phyloP scores from a whole-genome alignment of 148 eudicot genomes.

The Nyssa sinensis region DNA sequence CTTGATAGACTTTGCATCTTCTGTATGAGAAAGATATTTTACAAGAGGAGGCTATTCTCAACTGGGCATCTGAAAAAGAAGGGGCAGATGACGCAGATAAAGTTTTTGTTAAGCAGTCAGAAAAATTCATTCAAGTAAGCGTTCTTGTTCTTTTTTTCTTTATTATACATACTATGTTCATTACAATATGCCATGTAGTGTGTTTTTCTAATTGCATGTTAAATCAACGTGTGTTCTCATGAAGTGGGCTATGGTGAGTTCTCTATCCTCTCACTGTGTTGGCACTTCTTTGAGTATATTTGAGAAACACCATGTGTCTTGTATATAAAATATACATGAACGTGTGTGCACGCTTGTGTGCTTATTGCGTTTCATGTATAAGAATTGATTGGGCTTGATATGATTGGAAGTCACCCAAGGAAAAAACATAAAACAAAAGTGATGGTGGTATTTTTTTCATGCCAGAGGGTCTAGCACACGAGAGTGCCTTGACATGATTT shows the following conservation, averaged over 20 bases:
- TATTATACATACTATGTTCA: background rate
- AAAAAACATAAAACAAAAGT: background rate
- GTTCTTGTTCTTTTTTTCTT: background rate
- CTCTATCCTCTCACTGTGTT: background rate
- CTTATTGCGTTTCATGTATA: too few species aligned
- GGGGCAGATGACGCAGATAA: conserved; percentile 84
- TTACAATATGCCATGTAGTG: background rate
- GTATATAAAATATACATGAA: too few species aligned
- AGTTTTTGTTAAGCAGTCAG: conserved; percentile 70
- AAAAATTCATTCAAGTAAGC: conserved; percentile 61
- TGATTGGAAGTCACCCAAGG: too few species aligned
- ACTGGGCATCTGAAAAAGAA: conserved; percentile 85
- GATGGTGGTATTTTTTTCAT: too few species aligned
- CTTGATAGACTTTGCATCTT: conserved; percentile 66
- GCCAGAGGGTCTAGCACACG: too few species aligned
- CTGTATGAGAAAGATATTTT: conserved; percentile 66
- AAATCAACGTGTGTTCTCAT: background rate
- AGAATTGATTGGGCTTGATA: too few species aligned
- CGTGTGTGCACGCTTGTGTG: too few species aligned
- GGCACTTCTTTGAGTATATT: background rate
- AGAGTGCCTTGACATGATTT: too few species aligned
- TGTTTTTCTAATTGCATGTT: background rate
- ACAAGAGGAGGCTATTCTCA: conserved; percentile 83
- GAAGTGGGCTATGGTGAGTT: background rate
- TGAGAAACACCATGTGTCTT: too few species aligned